A percentile compares a stretch with the other conserved stretches of the same genome.
Conservation (phyloP, 2,329 filamentous ascomycete genomes). For the Colletotrichum simmondsii region DNA sequence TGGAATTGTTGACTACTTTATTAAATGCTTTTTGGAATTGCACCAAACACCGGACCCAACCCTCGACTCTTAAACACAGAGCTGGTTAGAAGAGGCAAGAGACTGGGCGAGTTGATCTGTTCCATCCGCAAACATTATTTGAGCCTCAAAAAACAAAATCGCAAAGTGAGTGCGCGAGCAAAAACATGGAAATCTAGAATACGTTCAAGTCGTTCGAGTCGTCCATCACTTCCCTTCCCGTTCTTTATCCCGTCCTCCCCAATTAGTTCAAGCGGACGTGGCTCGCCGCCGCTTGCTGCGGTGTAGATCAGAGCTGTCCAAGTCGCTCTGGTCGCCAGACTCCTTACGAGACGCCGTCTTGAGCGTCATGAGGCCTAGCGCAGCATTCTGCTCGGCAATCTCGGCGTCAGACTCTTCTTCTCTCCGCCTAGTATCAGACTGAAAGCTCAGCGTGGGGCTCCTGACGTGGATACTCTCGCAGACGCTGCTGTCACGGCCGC, state of each 20-base stretch:
- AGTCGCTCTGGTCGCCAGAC: slow-evolving; percentile 28
- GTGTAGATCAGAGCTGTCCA: slow-evolving; percentile 39
- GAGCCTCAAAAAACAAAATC: slow-evolving; percentile 21
- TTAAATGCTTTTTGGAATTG: background rate
- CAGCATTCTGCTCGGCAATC: slow-evolving; percentile 57
- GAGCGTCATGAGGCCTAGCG: slow-evolving; percentile 59
- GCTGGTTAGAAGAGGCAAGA: background rate
- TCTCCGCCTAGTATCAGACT: background rate
- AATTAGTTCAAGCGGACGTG: slow-evolving; percentile 47
- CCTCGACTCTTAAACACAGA: background rate
- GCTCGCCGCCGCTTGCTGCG: slow-evolving; percentile 54
- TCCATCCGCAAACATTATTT: slow-evolving; percentile 4
- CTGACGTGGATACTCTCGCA: slow-evolving; percentile 36
- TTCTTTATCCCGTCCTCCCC: background rate
- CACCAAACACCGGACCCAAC: background rate
- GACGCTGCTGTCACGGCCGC: slow-evolving; percentile 37
- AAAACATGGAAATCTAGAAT: slow-evolving; percentile 19
- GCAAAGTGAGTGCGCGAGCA: slow-evolving; percentile 22
- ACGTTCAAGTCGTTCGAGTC: background rate
- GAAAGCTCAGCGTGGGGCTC: slow-evolving; percentile 34
- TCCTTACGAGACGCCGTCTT: slow-evolving; percentile 40
- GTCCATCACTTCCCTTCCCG: background rate
- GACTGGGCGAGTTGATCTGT: background rate
- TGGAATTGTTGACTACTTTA: background rate
- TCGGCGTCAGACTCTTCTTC: slow-evolving; percentile 34